Percentiles rank a stretch among this genome's conserved stretches.
These are phyloP conservation scores for Phanerodontia chrysosporium DNA, from an alignment of 768 basidiomycete species.

Conservation along the genomic window DNA sequence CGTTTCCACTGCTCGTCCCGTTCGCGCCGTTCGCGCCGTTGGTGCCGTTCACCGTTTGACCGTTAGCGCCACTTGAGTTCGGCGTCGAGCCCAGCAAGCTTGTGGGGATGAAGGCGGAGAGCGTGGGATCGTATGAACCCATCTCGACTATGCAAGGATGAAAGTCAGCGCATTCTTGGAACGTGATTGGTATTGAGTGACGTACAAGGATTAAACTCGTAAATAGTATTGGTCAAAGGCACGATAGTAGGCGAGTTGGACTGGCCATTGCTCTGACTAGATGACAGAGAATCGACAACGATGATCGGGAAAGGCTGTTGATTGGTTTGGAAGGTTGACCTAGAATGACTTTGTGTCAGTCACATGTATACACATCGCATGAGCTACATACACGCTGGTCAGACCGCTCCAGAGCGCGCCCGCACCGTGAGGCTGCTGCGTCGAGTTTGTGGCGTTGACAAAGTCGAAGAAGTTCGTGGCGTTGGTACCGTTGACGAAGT, in stretches of 20 bases:
- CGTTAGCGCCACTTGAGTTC: too few species aligned
- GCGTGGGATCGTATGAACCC: constrained; percentile 68
- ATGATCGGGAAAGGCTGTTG: constrained; percentile 66
- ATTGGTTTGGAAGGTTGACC: constrained; percentile 46
- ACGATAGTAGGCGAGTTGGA: constrained; percentile 46
- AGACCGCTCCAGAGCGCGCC: too few species aligned
- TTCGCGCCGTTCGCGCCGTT: too few species aligned
- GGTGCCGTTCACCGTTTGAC: too few species aligned
- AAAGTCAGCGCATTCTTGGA: too few species aligned
- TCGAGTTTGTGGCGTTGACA: constrained; percentile 44
- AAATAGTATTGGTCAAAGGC: constrained; percentile 34
- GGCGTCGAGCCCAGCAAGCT: constrained; percentile 61
- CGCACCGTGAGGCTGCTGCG: constrained; percentile 53
- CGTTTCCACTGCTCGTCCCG: too few species aligned
- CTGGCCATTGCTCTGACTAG: constrained; percentile 36
- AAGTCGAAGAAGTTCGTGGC: constrained; percentile 57
- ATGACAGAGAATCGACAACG: constrained; percentile 51
- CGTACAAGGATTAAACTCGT: constrained; percentile 23
- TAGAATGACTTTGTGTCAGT: constrained; percentile 40
- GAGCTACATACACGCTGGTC: not conserved
- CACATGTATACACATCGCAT: constrained; percentile 31
- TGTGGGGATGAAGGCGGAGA: constrained; percentile 64
- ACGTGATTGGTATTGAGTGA: constrained; percentile 34
- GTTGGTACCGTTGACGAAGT: constrained; percentile 67
- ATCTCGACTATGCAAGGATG: too few species aligned